A percentile compares a stretch with the other conserved stretches of the same genome.
These are phyloP conservation scores for Bipolaris sorokiniana DNA, from an alignment of 2,329 filamentous ascomycete genomes.

Conservation along the genomic window DNA sequence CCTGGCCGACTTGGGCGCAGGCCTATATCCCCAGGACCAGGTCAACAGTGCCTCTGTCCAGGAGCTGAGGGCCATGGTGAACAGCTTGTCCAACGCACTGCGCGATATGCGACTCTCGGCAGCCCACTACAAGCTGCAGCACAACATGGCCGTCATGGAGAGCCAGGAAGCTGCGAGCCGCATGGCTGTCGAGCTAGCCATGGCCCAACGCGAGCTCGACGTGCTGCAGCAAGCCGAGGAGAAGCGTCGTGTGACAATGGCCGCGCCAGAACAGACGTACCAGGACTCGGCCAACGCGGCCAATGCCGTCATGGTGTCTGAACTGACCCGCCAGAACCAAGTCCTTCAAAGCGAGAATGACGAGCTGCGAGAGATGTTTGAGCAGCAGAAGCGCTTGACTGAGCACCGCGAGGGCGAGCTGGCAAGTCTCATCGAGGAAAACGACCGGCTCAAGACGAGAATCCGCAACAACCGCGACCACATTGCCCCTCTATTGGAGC, in stretches of 20 bases:
- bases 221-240: slow-evolving; percentile 78
- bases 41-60: slow-evolving; percentile 59
- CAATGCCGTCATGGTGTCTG: slow-evolving; percentile 63
- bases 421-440: slow-evolving; percentile 73
- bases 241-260: slow-evolving; percentile 64
- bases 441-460: slow-evolving; percentile 76
- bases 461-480: slow-evolving; percentile 91
- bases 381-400: slow-evolving; percentile 78
- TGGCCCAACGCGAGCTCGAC: slow-evolving; percentile 87
- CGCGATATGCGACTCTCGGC: slow-evolving; percentile 78
- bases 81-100: slow-evolving; percentile 59
- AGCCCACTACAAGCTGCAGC: slow-evolving; percentile 89
- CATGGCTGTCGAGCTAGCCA: slow-evolving; percentile 88
- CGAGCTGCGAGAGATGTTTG: slow-evolving; percentile 67
- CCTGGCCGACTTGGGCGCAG: slow-evolving; percentile 44
- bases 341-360: slow-evolving; percentile 70
- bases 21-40: slow-evolving; percentile 57
- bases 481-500: slow-evolving; percentile 63
- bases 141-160: slow-evolving; percentile 82
- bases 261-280: slow-evolving; percentile 59
- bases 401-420: slow-evolving; percentile 78
- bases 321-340: slow-evolving; percentile 63
- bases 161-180: slow-evolving; percentile 84
- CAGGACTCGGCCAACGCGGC: slow-evolving; percentile 57
- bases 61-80: slow-evolving; percentile 61